These are phyloP conservation scores for Calonectria pteridis DNA, from an alignment of 2,329 filamentous ascomycete species.

Conservation along the genomic window DNA sequence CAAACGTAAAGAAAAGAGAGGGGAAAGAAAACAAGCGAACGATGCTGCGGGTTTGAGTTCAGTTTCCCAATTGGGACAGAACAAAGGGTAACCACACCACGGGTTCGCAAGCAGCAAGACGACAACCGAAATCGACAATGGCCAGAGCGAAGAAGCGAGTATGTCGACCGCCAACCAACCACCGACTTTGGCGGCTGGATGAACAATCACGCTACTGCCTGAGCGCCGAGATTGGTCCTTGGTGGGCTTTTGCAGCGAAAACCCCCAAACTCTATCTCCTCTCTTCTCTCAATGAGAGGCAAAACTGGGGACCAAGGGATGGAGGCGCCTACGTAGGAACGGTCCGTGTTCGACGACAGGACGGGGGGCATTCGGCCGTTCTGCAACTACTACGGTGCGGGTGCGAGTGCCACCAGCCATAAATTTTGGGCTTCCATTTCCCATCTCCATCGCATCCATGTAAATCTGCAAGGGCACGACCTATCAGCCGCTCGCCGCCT, in stretches of 20 bases:
- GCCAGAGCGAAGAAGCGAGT: not conserved
- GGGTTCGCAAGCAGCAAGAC: not conserved
- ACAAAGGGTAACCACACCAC: conserved; percentile 13
- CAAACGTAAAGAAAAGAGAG: conserved; percentile 16
- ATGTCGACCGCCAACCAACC: not conserved
- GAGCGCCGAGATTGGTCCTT: conserved; percentile 23
- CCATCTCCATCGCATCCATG: conserved; percentile 36
- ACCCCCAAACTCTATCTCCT: conserved; percentile 16
- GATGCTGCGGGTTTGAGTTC: conserved; percentile 1
- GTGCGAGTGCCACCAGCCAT: conserved; percentile 19
- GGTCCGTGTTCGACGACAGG: conserved; percentile 2
- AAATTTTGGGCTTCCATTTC: conserved; percentile 29
- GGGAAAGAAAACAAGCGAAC: conserved; percentile 18
- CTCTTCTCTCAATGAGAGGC: not conserved
- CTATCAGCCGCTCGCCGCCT: conserved; percentile 40
- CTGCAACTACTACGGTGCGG: conserved; percentile 21
- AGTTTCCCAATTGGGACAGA: not conserved
- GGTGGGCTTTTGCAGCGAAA: conserved; percentile 2
- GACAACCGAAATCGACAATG: not conserved
- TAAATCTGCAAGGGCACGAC: conserved; percentile 44
- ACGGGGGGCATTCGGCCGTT: conserved; percentile 11
- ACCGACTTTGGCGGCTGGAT: conserved; percentile 1
- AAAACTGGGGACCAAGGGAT: conserved; percentile 5
- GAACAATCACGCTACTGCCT: conserved; percentile 30
- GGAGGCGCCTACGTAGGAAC: conserved; percentile 14